Evolutionary conservation across 257 asterid genomes (phyloP).

Genomic region (Echites panduratus): DNA sequence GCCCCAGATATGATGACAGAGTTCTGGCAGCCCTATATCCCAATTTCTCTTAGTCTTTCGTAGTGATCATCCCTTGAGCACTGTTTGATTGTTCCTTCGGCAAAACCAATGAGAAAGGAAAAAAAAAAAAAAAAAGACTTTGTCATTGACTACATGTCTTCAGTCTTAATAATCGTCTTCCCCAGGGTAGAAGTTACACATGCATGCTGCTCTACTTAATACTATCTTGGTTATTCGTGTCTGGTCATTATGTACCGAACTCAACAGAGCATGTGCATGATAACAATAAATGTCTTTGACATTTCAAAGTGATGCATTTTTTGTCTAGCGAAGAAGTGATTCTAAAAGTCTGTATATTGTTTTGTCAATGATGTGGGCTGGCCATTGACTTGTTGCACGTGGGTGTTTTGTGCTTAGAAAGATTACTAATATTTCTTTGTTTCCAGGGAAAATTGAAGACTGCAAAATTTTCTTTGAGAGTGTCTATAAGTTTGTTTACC

Average conservation of each 20-base stretch:
- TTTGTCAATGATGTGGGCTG: too few species aligned
- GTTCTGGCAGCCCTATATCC: not conserved
- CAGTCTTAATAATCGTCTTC: not conserved
- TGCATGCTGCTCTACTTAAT: not conserved
- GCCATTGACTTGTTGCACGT: too few species aligned
- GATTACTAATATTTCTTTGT: conserved; percentile 1
- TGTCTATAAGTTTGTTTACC: conserved; percentile 81
- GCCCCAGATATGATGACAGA: not conserved
- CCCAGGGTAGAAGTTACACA: not conserved
- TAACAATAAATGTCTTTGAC: not conserved
- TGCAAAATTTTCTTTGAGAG: conserved; percentile 66
- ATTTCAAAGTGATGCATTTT: not conserved
- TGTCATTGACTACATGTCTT: not conserved
- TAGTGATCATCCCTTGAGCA: not conserved
- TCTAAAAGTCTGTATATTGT: too few species aligned
- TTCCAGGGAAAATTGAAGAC: conserved; percentile 75
- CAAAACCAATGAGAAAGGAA: not conserved
- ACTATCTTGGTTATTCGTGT: too few species aligned
- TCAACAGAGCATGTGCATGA: too few species aligned
- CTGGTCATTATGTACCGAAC: too few species aligned
- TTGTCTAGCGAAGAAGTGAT: not conserved
- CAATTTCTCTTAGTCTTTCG: not conserved
- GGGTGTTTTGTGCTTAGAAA: not conserved
- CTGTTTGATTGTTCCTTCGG: not conserved
- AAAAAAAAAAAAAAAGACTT: too few species aligned